Percentiles rank a stretch among this genome's conserved stretches.
Evolutionary conservation across 2,329 filamentous ascomycete species (phyloP).

Genomic region (Sporothrix inflata): DNA sequence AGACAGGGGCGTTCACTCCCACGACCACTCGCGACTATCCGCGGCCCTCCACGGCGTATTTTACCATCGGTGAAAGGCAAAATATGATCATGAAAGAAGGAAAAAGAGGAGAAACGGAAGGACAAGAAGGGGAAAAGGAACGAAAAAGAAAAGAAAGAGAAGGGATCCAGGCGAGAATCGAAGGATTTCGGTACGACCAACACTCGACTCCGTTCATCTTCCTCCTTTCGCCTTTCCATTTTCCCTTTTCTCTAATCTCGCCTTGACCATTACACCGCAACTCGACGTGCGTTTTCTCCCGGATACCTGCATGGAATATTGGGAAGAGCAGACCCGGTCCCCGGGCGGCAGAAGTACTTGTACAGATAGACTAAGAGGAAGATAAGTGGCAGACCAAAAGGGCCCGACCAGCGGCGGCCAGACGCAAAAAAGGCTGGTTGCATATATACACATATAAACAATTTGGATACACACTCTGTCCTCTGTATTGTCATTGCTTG

Average conservation of each 20-base stretch:
- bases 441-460: neutral
- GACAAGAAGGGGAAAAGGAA: neutral
- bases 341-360: neutral
- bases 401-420: slow-evolving; percentile 1
- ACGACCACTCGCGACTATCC: neutral
- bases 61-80: neutral
- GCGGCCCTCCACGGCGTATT: neutral
- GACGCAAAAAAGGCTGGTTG: neutral
- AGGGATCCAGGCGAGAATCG: neutral
- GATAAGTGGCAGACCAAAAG: neutral
- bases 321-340: neutral
- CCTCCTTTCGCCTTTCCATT: no score
- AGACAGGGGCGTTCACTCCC: neutral
- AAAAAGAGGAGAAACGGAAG: neutral
- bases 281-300: neutral
- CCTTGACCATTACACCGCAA: neutral
- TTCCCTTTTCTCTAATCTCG: neutral
- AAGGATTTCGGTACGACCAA: neutral
- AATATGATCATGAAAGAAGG: neutral
- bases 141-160: neutral
- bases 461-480: neutral
- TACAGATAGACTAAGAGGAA: neutral
- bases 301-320: neutral
- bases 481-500: neutral
- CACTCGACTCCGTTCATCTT: neutral